Conservation (phyloP, 495 filamentous ascomycete genomes). For the Cladorrhinum samala region DNA sequence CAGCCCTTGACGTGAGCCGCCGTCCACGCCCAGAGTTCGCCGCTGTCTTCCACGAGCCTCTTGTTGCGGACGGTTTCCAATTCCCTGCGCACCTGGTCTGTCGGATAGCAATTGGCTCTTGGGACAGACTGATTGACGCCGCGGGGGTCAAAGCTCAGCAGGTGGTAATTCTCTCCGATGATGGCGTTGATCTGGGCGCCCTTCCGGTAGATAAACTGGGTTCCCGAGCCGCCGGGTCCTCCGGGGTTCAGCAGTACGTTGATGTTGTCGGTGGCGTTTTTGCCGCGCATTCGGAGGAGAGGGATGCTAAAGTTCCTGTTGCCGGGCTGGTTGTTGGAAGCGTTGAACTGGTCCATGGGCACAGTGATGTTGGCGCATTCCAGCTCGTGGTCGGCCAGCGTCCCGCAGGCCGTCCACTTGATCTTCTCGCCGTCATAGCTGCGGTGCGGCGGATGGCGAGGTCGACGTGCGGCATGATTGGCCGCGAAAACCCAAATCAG, state of each 20-base stretch:
- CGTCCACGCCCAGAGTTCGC: slow-evolving; percentile 36
- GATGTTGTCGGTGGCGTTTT: slow-evolving; percentile 26
- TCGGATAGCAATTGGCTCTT: slow-evolving; percentile 33
- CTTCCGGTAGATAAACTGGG: slow-evolving; percentile 27
- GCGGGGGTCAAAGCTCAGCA: slow-evolving; percentile 42
- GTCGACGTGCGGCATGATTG: background rate
- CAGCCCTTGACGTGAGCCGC: slow-evolving; percentile 34
- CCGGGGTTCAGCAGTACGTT: slow-evolving; percentile 43
- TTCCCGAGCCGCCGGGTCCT: slow-evolving; percentile 39
- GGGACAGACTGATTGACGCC: slow-evolving; percentile 38
- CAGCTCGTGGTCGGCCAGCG: slow-evolving; percentile 22
- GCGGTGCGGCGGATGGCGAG: background rate
- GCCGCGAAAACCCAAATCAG: slow-evolving; percentile 29
- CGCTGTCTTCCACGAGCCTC: slow-evolving; percentile 27
- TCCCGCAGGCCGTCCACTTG: slow-evolving; percentile 34
- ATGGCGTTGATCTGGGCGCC: slow-evolving; percentile 31
- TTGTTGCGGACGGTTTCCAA: slow-evolving; percentile 23
- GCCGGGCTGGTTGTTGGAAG: slow-evolving; percentile 13
- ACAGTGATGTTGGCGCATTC: slow-evolving; percentile 36
- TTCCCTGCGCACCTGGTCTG: slow-evolving; percentile 17
- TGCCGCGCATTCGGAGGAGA: slow-evolving; percentile 36
- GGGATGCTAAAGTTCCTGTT: slow-evolving; percentile 37
- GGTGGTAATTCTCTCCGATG: slow-evolving; percentile 39
- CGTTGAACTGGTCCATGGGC: slow-evolving; percentile 42
- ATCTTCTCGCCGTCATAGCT: slow-evolving; percentile 33